phyloP scores from a whole-genome alignment of 78 protist genomes.

The Dictyostelium capitatum region DNA sequence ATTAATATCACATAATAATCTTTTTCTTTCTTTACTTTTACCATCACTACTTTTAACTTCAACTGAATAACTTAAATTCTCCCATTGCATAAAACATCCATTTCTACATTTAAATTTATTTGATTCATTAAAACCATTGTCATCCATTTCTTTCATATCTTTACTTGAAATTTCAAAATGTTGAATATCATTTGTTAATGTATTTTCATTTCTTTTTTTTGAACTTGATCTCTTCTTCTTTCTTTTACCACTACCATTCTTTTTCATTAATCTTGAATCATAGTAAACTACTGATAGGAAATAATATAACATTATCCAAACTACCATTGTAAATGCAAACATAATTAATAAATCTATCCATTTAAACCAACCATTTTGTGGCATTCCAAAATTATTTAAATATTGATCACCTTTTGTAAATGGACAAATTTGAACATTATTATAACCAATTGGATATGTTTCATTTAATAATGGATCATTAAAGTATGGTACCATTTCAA shows the following conservation, averaged over 20 bases:
- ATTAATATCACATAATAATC: constrained; percentile 67
- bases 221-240: too few species aligned
- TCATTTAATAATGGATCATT: constrained; percentile 21
- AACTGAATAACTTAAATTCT: constrained; percentile 43
- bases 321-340: neutral
- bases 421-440: constrained; percentile 11
- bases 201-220: too few species aligned
- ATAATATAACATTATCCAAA: too few species aligned
- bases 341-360: neutral
- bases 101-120: too few species aligned
- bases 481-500: constrained; percentile 33
- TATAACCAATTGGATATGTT: neutral
- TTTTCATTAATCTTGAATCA: too few species aligned
- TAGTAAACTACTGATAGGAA: too few species aligned
- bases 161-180: too few species aligned
- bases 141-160: too few species aligned
- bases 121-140: too few species aligned
- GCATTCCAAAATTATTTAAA: neutral
- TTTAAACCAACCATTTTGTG: neutral
- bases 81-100: constrained; percentile 79
- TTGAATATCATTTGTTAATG: too few species aligned
- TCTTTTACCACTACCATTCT: too few species aligned
- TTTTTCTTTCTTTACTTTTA: neutral
- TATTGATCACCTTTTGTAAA: neutral
- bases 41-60: constrained; percentile 11